phyloP scores from a whole-genome alignment of 169 alveolate species.

The Amoebophrya sp. region DNA sequence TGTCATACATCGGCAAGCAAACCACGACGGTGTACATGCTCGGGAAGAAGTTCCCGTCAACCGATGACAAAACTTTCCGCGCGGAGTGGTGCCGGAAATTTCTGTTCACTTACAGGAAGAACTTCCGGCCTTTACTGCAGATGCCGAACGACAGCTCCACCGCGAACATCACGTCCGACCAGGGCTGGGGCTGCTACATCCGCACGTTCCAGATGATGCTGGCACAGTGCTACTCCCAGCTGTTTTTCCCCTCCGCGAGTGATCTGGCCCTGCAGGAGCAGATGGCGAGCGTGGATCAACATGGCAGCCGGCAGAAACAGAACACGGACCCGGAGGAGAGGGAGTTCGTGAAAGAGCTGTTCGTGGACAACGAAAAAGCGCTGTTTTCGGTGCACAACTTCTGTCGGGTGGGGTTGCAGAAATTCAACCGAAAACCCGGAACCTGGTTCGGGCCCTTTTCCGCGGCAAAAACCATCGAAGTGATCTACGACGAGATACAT shows the following conservation, averaged over 20 bases:
- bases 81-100: background rate
- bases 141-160: background rate
- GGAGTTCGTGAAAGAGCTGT: slow-evolving; percentile 12
- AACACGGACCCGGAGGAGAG: background rate
- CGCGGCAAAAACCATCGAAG: slow-evolving; percentile 9
- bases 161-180: background rate
- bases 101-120: background rate
- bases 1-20: background rate
- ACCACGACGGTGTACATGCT: background rate
- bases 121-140: too few species aligned
- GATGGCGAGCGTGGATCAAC: too few species aligned
- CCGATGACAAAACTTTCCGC: background rate
- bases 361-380: background rate
- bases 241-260: background rate
- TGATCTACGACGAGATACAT: background rate
- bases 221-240: background rate
- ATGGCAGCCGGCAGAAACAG: too few species aligned
- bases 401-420: background rate
- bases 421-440: background rate
- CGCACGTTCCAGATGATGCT: slow-evolving; percentile 27
- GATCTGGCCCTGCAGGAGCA: too few species aligned
- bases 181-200: slow-evolving; percentile 22
- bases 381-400: background rate
- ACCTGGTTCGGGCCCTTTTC: slow-evolving; percentile 21
- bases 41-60: background rate